Evolutionary conservation across 345 rosid species (phyloP).

Genomic region (Hevea brasiliensis): DNA sequence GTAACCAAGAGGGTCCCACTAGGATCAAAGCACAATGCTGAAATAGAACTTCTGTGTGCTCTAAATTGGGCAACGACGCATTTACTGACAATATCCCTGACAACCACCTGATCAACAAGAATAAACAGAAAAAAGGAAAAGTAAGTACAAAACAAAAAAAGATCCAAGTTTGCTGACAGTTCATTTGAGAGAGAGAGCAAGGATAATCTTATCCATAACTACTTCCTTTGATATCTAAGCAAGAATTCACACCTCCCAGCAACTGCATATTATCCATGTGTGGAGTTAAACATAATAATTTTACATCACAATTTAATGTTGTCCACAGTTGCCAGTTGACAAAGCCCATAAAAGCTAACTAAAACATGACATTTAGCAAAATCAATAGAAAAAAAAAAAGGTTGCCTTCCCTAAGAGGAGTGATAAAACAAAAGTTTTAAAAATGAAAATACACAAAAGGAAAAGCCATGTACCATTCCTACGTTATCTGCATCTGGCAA

Average conservation of each 20-base stretch:
- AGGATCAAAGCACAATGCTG: conserved; percentile 90
- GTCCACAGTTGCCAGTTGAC: neutral
- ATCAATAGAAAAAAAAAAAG: too few relatives aligned
- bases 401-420: too few relatives aligned
- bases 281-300: neutral
- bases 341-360: too few relatives aligned
- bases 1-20: conserved; percentile 89
- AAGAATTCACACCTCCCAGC: neutral
- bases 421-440: too few relatives aligned
- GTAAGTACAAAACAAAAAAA: neutral
- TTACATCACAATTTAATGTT: too few relatives aligned
- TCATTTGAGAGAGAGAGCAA: too few relatives aligned
- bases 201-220: neutral
- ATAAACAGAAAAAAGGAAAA: neutral
- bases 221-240: neutral
- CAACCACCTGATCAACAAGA: conserved; percentile 61
- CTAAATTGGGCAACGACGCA: conserved; percentile 71
- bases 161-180: too few relatives aligned
- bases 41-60: conserved; percentile 89
- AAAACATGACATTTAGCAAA: too few relatives aligned
- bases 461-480: conserved; percentile 65
- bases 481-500: conserved; percentile 63
- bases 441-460: conserved; percentile 13
- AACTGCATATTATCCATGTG: neutral
- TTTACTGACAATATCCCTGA: conserved; percentile 73